Evolutionary conservation across 2,329 filamentous ascomycete genomes (phyloP).

Genomic region (Graphiopsis chlorocephala): DNA sequence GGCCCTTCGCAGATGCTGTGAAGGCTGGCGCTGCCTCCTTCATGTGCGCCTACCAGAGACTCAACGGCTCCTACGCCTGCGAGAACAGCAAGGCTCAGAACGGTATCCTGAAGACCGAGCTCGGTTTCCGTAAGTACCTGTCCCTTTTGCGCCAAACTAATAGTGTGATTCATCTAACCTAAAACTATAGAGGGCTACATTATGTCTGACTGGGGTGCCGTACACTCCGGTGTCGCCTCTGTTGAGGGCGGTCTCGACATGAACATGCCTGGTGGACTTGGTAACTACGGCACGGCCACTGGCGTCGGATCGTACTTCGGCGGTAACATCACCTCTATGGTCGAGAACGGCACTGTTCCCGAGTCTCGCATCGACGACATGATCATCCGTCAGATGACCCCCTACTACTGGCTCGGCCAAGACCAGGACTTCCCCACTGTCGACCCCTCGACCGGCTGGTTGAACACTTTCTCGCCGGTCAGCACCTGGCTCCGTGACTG

Average conservation of each 20-base stretch:
- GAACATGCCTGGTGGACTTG: constrained; percentile 32
- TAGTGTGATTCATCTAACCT: constrained; percentile 31
- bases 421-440: constrained; percentile 21
- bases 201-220: constrained; percentile 64
- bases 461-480: constrained; percentile 48
- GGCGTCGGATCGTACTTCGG: constrained; percentile 24
- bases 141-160: neutral
- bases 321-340: constrained; percentile 41
- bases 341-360: constrained; percentile 54
- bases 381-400: constrained; percentile 49
- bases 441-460: constrained; percentile 50
- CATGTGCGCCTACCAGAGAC: constrained; percentile 42
- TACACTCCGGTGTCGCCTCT: constrained; percentile 58
- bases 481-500: constrained; percentile 50
- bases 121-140: constrained; percentile 57
- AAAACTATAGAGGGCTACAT: constrained; percentile 54
- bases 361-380: constrained; percentile 58
- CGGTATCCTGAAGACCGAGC: constrained; percentile 67
- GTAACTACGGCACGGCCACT: constrained; percentile 22
- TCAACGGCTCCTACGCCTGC: constrained; percentile 63
- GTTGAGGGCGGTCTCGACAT: constrained; percentile 63
- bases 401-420: constrained; percentile 45
- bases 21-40: constrained; percentile 20
- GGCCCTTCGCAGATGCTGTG: constrained; percentile 25
- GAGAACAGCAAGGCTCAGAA: constrained; percentile 64